Evolutionary conservation across 768 basidiomycete species (phyloP).

Genomic region (Psilocybe cyanescens): DNA sequence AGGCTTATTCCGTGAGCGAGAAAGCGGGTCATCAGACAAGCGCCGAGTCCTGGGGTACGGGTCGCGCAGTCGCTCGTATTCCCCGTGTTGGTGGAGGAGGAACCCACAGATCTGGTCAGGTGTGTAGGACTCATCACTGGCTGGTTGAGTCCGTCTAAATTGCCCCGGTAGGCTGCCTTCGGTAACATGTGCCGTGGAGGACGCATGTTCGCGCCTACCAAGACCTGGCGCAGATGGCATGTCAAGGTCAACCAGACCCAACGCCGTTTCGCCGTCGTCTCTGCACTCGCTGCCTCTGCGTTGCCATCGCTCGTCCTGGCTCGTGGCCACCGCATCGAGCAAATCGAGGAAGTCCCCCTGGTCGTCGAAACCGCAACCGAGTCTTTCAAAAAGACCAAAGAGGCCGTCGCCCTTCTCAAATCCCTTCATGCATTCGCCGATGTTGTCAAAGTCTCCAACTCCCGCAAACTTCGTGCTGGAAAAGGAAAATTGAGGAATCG

Average conservation of each 20-base stretch:
- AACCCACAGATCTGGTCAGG: conserved; percentile 98
- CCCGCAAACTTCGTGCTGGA: conserved; percentile 94
- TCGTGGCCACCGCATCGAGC: conserved; percentile 98
- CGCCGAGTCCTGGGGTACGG: conserved; percentile 99
- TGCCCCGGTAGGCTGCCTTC: conserved; percentile 79
- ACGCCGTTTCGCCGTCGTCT: conserved; percentile 96
- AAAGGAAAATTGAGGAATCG: conserved; percentile 98
- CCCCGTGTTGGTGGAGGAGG: conserved; percentile 99
- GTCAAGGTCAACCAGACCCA: conserved; percentile 99
- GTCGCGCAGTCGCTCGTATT: conserved; percentile 99
- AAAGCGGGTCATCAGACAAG: conserved; percentile 99
- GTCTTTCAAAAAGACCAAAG: conserved; percentile 94
- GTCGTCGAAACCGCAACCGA: conserved; percentile 82
- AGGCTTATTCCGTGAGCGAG: conserved; percentile 95
- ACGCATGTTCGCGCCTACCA: conserved; percentile 99
- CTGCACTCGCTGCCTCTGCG: conserved; percentile 96
- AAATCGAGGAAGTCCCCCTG: conserved; percentile 95
- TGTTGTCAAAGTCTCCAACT: conserved; percentile 96
- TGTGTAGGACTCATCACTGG: conserved; percentile 32
- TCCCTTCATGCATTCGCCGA: conserved; percentile 87
- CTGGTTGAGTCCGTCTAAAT: background rate
- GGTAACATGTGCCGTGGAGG: conserved; percentile 99
- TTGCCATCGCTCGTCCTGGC: conserved; percentile 98
- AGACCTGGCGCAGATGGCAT: conserved; percentile 99
- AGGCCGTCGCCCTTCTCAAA: conserved; percentile 94